These are phyloP conservation scores for Dillenia turbinata DNA, from an alignment of 164 flowering plant species.

Conservation along the genomic window DNA sequence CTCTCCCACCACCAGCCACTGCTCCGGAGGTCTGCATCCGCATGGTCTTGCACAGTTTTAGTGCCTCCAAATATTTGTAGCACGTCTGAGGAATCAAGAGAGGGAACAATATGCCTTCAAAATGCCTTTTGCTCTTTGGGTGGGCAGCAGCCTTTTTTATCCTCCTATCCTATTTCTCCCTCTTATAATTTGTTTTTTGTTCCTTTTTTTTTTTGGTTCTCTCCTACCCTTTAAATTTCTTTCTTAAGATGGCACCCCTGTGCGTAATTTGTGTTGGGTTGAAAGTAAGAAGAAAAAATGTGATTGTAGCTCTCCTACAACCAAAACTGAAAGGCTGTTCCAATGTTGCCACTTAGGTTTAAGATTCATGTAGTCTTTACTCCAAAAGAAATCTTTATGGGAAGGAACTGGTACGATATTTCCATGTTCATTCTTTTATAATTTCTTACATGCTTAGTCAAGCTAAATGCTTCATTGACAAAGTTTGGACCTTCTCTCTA, in stretches of 20 bases:
- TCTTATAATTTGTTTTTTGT: neutral
- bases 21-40: slow-evolving; percentile 17
- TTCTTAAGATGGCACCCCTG: slow-evolving; percentile 28
- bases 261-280: slow-evolving; percentile 36
- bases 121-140: slow-evolving; percentile 29
- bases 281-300: slow-evolving; percentile 34
- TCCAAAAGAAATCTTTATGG: neutral
- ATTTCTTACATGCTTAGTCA: too few relatives aligned
- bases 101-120: slow-evolving; percentile 24
- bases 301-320: slow-evolving; percentile 61
- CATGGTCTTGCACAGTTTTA: slow-evolving; percentile 21
- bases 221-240: neutral
- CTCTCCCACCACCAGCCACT: slow-evolving; percentile 19
- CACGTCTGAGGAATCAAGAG: slow-evolving; percentile 27
- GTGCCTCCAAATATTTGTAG: slow-evolving; percentile 19
- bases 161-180: slow-evolving; percentile 9
- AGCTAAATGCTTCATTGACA: too few relatives aligned
- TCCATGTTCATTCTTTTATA: too few relatives aligned
- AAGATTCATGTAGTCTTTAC: slow-evolving; percentile 28
- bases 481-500: too few relatives aligned
- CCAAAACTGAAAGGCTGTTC: slow-evolving; percentile 30
- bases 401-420: too few relatives aligned
- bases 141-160: slow-evolving; percentile 35
- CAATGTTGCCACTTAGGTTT: slow-evolving; percentile 39
- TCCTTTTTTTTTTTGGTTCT: slow-evolving; percentile 1